Base-by-base conservation (phyloP, 2,329 filamentous ascomycete genomes). In the Aspergillus puulaauensis region DNA sequence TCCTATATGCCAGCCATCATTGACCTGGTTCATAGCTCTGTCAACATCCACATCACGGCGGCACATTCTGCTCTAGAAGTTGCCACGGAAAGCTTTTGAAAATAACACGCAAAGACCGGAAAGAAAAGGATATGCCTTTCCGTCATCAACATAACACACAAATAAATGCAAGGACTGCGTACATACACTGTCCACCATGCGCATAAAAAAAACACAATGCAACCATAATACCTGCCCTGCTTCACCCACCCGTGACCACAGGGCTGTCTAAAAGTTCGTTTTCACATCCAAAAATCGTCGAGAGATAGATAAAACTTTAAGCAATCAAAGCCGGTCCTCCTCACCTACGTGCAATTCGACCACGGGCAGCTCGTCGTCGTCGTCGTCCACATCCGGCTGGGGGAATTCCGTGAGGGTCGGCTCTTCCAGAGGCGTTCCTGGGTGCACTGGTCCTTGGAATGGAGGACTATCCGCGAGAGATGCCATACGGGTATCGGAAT, bases 261-360 rank as follows among this genome's bases (percentile, higher is more conserved):
- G 46, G 55, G 47, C 56, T 31, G 46, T 62, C 57, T 61, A 61
- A 40, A 53, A 41, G 27, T 57, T 60, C 52, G 57, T 58, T 61
- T 50, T 60, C 59, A 60, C 56, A 49, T 63, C 59, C 57, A 64
- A 64, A 35, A 54, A 9, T 50, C 40, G 41, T 52, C 35, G 45
- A 37, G 35, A 40, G 8, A 24, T 23, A 8, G 54, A 27, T 55
- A 48, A 61, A 51, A 31, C 39, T 52, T 21, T 21, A 61, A 39
- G 67, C 64, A 45, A 11, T 31, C 27, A 31, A 31, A 66, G 62
- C 31, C 64, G 63, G 8, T 74, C 70, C 11, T 76, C 73, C 15
- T 75, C 73, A 19, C 66, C 67, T 41, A 77, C 70, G 44, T 66
- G 71, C 35, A 79, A 63, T 63, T 79, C 77, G 49, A 77, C 70